Conservation (phyloP, 164 flowering plant species). For the Santalum album region DNA sequence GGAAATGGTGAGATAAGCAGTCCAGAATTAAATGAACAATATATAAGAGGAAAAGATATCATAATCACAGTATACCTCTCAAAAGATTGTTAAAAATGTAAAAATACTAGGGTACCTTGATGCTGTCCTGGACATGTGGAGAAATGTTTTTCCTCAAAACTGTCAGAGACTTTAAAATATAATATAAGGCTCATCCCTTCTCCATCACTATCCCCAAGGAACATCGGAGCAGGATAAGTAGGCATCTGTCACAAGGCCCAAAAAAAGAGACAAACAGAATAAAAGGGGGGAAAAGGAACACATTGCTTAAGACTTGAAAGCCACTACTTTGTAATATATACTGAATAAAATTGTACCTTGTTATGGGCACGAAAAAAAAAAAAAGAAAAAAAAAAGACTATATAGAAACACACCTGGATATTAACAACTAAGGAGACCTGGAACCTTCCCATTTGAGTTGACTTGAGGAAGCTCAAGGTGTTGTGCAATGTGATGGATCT, state of each 20-base stretch:
- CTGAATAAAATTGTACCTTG: too few species aligned
- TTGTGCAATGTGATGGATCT: constrained; percentile 88
- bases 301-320: background rate
- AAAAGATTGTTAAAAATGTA: background rate
- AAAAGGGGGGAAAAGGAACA: background rate
- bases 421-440: constrained; percentile 84
- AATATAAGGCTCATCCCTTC: constrained; percentile 93
- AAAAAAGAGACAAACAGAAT: constrained; percentile 4
- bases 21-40: too few species aligned
- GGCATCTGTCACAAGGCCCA: constrained; percentile 52
- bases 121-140: constrained; percentile 52
- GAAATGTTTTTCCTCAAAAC: constrained; percentile 51
- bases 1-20: too few species aligned
- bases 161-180: constrained; percentile 64
- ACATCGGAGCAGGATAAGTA: constrained; percentile 83
- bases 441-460: constrained; percentile 49
- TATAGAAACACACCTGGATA: constrained; percentile 57
- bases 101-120: constrained; percentile 40
- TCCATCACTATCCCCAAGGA: constrained; percentile 79
- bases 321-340: too few species aligned
- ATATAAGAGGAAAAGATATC: too few species aligned
- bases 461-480: constrained; percentile 82
- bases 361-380: too few species aligned
- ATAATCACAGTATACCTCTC: too few species aligned
- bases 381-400: too few species aligned